Conservation (phyloP, 768 basidiomycete species). For the Boletus huronensis region DNA sequence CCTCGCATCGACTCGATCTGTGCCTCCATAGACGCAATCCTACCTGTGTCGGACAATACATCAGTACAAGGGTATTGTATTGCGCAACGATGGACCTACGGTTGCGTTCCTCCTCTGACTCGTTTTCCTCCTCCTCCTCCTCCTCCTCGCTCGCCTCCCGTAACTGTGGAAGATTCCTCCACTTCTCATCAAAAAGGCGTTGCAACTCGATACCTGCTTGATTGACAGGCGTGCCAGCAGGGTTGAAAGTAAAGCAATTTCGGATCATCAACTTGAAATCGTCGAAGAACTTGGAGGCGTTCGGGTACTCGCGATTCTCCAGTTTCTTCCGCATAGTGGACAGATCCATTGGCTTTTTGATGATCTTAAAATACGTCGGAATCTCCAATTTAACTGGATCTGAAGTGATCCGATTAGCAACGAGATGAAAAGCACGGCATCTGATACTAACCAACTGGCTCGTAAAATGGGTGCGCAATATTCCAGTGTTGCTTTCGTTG, state of each 20-base stretch:
- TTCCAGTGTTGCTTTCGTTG: conserved; percentile 73
- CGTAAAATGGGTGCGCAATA: conserved; percentile 82
- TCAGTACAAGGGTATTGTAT: conserved; percentile 3
- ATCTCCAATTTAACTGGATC: conserved; percentile 78
- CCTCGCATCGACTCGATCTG: conserved; percentile 77
- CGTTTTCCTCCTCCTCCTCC: conserved; percentile 60
- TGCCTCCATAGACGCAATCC: conserved; percentile 73
- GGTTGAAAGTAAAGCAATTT: conserved; percentile 93
- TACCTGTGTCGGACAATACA: conserved; percentile 42
- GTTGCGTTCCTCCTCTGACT: conserved; percentile 62
- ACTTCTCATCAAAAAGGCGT: conserved; percentile 88
- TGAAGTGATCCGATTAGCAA: conserved; percentile 26
- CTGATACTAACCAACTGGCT: conserved; percentile 78
- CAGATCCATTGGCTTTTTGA: conserved; percentile 96
- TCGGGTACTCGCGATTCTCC: conserved; percentile 69
- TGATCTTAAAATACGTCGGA: conserved; percentile 79
- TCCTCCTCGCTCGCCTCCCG: conserved; percentile 55
- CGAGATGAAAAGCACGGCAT: not conserved
- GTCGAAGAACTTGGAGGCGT: conserved; percentile 76
- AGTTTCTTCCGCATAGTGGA: conserved; percentile 85
- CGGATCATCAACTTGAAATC: conserved; percentile 95
- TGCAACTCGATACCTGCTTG: conserved; percentile 83
- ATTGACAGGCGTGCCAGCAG: conserved; percentile 81
- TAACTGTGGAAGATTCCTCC: conserved; percentile 70
- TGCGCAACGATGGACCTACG: conserved; percentile 42